These are phyloP conservation scores for Phytopythium aichiense DNA, from an alignment of 352 stramenopile genomes.

Conservation along the genomic window DNA sequence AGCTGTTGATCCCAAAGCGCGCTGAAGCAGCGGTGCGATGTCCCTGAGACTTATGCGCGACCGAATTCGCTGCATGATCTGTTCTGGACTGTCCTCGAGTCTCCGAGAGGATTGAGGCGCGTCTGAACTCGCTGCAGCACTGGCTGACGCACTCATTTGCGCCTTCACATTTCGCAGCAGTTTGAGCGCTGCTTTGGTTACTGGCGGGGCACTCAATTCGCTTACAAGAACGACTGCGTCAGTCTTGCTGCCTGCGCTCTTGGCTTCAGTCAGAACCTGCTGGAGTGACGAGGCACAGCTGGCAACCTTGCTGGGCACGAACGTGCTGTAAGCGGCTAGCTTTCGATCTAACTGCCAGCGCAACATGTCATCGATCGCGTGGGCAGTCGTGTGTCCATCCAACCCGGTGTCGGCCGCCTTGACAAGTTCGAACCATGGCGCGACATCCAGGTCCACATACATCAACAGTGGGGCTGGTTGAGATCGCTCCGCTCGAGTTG, in stretches of 20 bases:
- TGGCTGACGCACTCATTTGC: not conserved
- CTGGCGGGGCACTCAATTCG: slow-evolving; percentile 39
- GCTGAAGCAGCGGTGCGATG: slow-evolving; percentile 31
- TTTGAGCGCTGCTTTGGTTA: slow-evolving; percentile 42
- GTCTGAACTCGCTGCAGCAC: not conserved
- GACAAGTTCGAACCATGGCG: slow-evolving; percentile 60
- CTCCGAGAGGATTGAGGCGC: not conserved
- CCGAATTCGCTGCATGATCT: slow-evolving; percentile 13
- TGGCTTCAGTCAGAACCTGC: slow-evolving; percentile 15
- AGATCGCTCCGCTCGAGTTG: not conserved
- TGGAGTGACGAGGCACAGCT: slow-evolving; percentile 19
- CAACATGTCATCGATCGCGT: slow-evolving; percentile 10
- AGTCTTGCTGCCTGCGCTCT: not conserved
- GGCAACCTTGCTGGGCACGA: slow-evolving; percentile 38
- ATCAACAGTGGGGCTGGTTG: slow-evolving; percentile 21
- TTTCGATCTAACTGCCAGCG: slow-evolving; percentile 41
- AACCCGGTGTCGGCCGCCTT: slow-evolving; percentile 5
- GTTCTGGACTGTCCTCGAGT: not conserved
- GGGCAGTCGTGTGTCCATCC: not conserved
- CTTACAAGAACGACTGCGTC: slow-evolving; percentile 46
- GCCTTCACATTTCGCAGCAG: slow-evolving; percentile 17
- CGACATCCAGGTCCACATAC: slow-evolving; percentile 64
- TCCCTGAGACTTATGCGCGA: slow-evolving; percentile 26
- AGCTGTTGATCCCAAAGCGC: slow-evolving; percentile 15
- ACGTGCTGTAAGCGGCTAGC: slow-evolving; percentile 35